Evolutionary conservation across 805 yeast species (phyloP).

Genomic region (Candida parachauliodes): DNA sequence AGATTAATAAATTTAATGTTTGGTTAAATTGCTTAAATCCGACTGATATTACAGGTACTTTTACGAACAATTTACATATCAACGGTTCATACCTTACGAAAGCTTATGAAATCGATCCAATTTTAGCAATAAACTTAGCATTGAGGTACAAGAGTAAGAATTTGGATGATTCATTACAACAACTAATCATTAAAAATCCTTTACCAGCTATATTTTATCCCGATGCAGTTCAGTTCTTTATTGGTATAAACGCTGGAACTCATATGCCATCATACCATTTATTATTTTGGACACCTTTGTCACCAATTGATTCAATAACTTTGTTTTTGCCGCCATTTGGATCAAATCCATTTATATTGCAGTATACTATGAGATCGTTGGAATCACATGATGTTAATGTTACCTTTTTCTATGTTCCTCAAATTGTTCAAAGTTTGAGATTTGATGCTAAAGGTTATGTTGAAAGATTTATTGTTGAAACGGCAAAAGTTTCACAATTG

Average conservation of each 20-base stretch:
- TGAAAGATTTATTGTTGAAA: slow-evolving; percentile 82
- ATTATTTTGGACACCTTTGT: slow-evolving; percentile 68
- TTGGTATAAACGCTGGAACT: slow-evolving; percentile 36
- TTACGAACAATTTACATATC: slow-evolving; percentile 23
- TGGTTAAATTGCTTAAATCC: slow-evolving; percentile 72
- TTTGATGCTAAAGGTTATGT: slow-evolving; percentile 83
- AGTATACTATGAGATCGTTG: slow-evolving; percentile 85
- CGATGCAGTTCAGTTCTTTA: slow-evolving; percentile 55
- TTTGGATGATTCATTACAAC: slow-evolving; percentile 36
- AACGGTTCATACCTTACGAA: slow-evolving; percentile 42
- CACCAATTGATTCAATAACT: slow-evolving; percentile 83
- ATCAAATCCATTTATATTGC: slow-evolving; percentile 63
- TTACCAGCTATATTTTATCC: slow-evolving; percentile 52
- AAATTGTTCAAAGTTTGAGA: slow-evolving; percentile 88
- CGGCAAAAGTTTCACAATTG: slow-evolving; percentile 84
- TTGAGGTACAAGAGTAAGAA: slow-evolving; percentile 50
- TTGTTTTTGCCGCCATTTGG: slow-evolving; percentile 75
- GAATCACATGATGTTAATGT: slow-evolving; percentile 83
- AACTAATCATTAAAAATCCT: slow-evolving; percentile 55
- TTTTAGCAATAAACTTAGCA: slow-evolving; percentile 67
- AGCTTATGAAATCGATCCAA: slow-evolving; percentile 68
- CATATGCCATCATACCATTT: slow-evolving; percentile 39
- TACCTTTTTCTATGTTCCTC: slow-evolving; percentile 96
- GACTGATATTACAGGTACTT: slow-evolving; percentile 30
- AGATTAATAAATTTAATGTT: slow-evolving; percentile 63